Evolutionary conservation across 257 asterid species (phyloP).

Genomic region (Coffea canephora): DNA sequence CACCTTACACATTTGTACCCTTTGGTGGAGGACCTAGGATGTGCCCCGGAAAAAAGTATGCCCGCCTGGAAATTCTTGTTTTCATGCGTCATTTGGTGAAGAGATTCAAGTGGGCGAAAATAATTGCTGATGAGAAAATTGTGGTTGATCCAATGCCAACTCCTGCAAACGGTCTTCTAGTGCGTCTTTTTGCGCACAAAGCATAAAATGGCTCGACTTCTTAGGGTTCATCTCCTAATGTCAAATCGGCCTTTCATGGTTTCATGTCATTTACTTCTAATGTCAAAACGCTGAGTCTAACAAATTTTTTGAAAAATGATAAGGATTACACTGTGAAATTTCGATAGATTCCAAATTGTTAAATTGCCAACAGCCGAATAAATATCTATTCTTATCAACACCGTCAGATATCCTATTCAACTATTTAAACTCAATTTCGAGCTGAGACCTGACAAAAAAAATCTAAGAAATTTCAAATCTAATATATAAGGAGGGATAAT

Average conservation of each 20-base stretch:
- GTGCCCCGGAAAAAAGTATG: conserved; percentile 56
- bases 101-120: conserved; percentile 42
- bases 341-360: no score
- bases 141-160: conserved; percentile 46
- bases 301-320: no score
- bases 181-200: conserved; percentile 43
- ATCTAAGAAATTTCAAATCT: no score
- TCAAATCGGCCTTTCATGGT: neutral
- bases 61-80: conserved; percentile 45
- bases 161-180: conserved; percentile 45
- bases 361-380: no score
- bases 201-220: conserved; percentile 8
- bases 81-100: conserved; percentile 51
- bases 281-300: no score
- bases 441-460: no score
- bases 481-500: no score
- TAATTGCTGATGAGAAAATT: conserved; percentile 39
- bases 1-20: conserved; percentile 53
- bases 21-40: conserved; percentile 61
- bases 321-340: no score
- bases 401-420: no score
- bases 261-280: no score
- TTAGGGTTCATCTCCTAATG: neutral
- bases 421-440: no score
- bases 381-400: no score